Evolutionary conservation across 2,329 filamentous ascomycete genomes (phyloP), one percentile per base, ranked within the genome.

Genomic region (Davidsoniella australis): DNA sequence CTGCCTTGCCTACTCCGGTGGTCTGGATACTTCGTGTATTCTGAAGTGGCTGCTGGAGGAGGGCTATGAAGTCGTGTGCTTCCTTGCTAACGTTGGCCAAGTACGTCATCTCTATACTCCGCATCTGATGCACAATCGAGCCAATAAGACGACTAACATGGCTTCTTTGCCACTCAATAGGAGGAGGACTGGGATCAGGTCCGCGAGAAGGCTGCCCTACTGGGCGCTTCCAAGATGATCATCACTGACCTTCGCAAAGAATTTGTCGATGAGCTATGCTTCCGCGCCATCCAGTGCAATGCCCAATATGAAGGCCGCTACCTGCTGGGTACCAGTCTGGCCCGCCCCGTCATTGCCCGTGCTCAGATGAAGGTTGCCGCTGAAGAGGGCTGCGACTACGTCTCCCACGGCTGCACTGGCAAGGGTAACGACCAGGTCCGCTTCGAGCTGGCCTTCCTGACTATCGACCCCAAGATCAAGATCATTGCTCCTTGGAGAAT

Each of bases 401-500:
- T 53, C 33, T 53, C 47, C 16, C 51, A 49, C n/a, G 51, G 73
- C 47, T 78, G 74, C 65, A 80, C 76, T 18, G 76, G 72, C 55
- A 80, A 81, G 64, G 79, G 66, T 48, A 54, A 59, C 40, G 54
- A 54, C 50, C 65, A 67, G 52, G 62, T 66, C 12, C 54, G 64
- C 4, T 67, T 66, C 56, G 63, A 66, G 50, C 54, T 65, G 1
- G 62, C 62, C 8, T 64, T 56, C 53, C 55, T 57, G 51, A 60
- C 75, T 47, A 66, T 75, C 47, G 70, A 81, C 64, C 80, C 77
- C 41, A 66, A 66, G 53, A 80, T 83, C 65, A 76, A 80, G 65
- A 73, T 85, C 60, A 80, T 86, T 60, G 80, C 80, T n/a, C 82
- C 81, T 26, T 86, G 82, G 81, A 67, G 82, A 56, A 64, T 80